These are phyloP conservation scores for Aspergillus quadricinctus DNA, from an alignment of 2,329 filamentous ascomycete species.

Conservation along the genomic window DNA sequence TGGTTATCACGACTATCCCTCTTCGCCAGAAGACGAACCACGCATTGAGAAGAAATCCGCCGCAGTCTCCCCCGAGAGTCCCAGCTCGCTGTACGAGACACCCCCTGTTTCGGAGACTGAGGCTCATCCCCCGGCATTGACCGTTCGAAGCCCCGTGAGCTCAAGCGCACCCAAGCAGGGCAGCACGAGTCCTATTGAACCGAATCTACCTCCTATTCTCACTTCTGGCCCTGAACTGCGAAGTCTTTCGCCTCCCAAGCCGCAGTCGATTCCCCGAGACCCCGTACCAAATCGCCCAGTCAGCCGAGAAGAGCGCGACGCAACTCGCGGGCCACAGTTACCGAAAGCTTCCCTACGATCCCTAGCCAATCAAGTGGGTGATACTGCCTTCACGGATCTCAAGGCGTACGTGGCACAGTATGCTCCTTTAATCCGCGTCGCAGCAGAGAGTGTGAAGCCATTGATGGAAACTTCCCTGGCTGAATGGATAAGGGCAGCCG, in stretches of 20 bases:
- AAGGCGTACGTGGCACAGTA: constrained; percentile 67
- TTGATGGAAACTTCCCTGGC: constrained; percentile 59
- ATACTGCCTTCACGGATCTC: constrained; percentile 68
- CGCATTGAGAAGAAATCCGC: constrained; percentile 8
- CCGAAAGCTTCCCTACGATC: constrained; percentile 33
- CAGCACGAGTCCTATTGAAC: constrained; percentile 22
- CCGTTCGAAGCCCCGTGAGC: constrained; percentile 24
- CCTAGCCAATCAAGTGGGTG: constrained; percentile 46
- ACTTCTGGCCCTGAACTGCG: constrained; percentile 17
- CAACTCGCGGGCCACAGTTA: constrained; percentile 19
- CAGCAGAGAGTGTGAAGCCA: constrained; percentile 69
- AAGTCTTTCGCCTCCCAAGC: constrained; percentile 16
- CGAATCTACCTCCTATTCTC: constrained; percentile 20
- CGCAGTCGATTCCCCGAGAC: constrained; percentile 7
- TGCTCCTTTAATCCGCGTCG: constrained; percentile 69
- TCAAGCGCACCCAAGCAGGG: constrained; percentile 14
- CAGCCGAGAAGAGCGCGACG: constrained; percentile 12
- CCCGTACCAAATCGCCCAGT: constrained; percentile 13
- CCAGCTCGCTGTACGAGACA: constrained; percentile 24
- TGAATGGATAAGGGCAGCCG: constrained; percentile 66
- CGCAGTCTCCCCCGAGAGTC: constrained; percentile 15
- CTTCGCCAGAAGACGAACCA: constrained; percentile 23
- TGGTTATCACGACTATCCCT: constrained; percentile 29
- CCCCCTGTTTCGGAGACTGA: constrained; percentile 25
- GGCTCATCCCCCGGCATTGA: constrained; percentile 20